These are phyloP conservation scores for Dillenia turbinata DNA, from an alignment of 164 flowering plant species.

Conservation along the genomic window DNA sequence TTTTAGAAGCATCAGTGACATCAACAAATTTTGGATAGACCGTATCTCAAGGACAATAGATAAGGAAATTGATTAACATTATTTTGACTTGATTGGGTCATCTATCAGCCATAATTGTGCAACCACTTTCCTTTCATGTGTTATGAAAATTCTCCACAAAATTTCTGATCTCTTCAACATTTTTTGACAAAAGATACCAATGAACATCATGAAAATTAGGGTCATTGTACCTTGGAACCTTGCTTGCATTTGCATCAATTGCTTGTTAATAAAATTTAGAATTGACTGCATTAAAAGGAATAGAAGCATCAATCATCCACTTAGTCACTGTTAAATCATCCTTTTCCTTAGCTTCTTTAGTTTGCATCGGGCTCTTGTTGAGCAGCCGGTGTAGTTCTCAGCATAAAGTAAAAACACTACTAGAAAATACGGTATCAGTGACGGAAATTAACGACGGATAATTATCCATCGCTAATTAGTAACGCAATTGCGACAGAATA, in stretches of 20 bases:
- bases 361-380: no score
- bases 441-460: no score
- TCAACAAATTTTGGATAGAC: neutral
- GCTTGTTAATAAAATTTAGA: neutral
- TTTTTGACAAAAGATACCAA: neutral
- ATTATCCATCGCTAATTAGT: no score
- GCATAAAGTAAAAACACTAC: no score
- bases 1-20: slow-evolving; percentile 4
- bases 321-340: neutral
- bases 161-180: neutral
- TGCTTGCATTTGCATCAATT: neutral
- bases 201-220: neutral
- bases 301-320: slow-evolving; percentile 4
- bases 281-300: slow-evolving; percentile 4
- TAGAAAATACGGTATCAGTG: no score
- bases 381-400: no score
- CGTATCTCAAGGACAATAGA: neutral
- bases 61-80: neutral
- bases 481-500: no score
- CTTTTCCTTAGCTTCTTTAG: neutral
- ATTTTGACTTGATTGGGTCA: neutral
- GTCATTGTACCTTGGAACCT: neutral
- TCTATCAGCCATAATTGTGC: slow-evolving; percentile 4
- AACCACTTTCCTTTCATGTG: neutral
- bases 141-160: neutral